phyloP scores from a whole-genome alignment of 208 protist genomes.

The Trypanosoma boissoni region DNA sequence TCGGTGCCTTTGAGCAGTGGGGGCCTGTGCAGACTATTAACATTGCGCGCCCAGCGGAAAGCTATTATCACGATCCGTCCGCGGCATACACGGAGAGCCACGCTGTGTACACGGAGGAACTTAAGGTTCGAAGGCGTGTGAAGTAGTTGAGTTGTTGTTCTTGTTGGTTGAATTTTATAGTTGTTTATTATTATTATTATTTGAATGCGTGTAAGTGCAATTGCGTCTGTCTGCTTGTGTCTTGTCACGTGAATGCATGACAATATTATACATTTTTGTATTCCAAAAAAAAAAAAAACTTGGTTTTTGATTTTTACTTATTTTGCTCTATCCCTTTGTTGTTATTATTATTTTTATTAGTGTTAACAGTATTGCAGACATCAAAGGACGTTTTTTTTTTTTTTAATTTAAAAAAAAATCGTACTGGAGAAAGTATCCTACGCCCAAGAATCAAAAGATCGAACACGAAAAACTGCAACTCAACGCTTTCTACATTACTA shows the following conservation, averaged over 20 bases:
- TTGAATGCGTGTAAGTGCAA: not conserved
- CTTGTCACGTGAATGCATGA: too few relatives aligned
- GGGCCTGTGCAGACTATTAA: conserved; percentile 48
- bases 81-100: conserved; percentile 82
- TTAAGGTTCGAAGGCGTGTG: conserved; percentile 47
- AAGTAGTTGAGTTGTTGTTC: not conserved
- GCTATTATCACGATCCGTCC: conserved; percentile 75
- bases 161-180: conserved; percentile 9
- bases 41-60: conserved; percentile 56
- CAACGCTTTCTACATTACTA: not conserved
- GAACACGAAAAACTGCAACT: conserved; percentile 15
- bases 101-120: conserved; percentile 80
- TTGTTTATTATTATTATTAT: conserved; percentile 1
- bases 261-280: too few relatives aligned
- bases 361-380: not conserved
- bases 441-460: too few relatives aligned
- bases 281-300: too few relatives aligned
- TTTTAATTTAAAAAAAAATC: conserved; percentile 16
- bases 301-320: conserved; percentile 6
- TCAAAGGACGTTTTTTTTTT: not conserved
- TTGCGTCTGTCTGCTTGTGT: not conserved
- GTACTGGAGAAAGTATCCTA: too few relatives aligned
- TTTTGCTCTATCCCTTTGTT: conserved; percentile 12
- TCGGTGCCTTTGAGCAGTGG: conserved; percentile 46
- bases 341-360: not conserved